Evolutionary conservation across 495 filamentous ascomycete species (phyloP), one percentile per base, ranked within the genome.

Genomic region (Penicillium subrubescens): DNA sequence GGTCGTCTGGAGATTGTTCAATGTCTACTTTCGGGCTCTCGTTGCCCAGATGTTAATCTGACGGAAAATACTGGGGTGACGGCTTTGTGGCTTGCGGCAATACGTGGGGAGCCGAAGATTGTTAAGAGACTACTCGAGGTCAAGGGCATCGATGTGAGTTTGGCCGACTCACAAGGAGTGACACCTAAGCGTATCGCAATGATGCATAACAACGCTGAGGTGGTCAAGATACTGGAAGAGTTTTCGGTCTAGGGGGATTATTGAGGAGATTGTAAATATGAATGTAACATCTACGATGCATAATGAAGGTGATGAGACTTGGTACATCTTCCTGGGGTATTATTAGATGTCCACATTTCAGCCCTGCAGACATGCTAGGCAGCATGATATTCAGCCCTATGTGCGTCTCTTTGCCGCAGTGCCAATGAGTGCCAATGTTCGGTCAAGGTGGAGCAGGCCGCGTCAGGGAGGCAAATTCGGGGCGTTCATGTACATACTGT

Each of bases 81-180:
- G 7, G 68, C 70, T 12, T 48, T 75, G 39, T 63, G 63, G 35
- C 57, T 39, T 35, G 72, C 72, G 35, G 71, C 67, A 1, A 54
- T 61, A 8, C 37, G 55, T 39, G 72, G 71, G 5, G 17, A 68
- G 50, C 27, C 60, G 25, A 66, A 69, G n/a, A 54, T 67, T 31
- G 62, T 71, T 0, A 37, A 65, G 19, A 35, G 61, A 12, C 56
- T 75, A 4, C 64, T 75, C 2, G 46, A 63, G 11, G 63, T 61
- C 11, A 23, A 55, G 23, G 71, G 61, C 2, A 61, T 67, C 33
- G 59, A 70, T 51, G 54, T 59, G 27, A 27, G 2, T 37, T 51
- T 17, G 10, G 44, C 4, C 8, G 48, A 52, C 25, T 29, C 48
- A 17, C 48, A 31, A 31, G 48, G 48, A 23, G 25, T 52, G 48